These are phyloP conservation scores for Carex arenaria DNA, from an alignment of 202 grass and related monocot genomes.

Conservation along the genomic window DNA sequence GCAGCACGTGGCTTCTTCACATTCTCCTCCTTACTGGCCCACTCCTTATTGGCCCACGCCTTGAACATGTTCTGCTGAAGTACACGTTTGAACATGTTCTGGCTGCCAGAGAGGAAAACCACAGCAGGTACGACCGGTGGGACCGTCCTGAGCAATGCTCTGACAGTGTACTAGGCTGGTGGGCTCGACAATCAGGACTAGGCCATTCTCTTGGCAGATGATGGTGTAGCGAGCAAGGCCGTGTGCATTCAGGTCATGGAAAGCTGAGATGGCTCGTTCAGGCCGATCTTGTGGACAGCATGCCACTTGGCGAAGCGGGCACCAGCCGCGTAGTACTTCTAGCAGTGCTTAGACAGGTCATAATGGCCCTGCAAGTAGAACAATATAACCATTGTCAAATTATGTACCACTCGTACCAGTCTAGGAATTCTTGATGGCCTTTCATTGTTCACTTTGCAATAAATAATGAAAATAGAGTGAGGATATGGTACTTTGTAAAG, in stretches of 20 bases:
- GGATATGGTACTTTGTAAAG: too few species aligned
- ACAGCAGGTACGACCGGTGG: conserved; percentile 66
- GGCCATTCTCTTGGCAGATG: conserved; percentile 84
- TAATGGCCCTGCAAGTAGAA: conserved; percentile 37
- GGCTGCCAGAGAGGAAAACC: conserved; percentile 85
- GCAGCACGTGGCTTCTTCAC: conserved; percentile 45
- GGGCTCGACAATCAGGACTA: conserved; percentile 84
- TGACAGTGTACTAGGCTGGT: conserved; percentile 69
- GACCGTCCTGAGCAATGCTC: conserved; percentile 64
- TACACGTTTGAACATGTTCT: conserved; percentile 71
- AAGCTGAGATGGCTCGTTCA: conserved; percentile 64
- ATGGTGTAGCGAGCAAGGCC: conserved; percentile 74
- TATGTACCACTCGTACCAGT: not conserved
- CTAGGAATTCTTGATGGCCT: not conserved
- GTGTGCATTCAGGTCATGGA: conserved; percentile 69
- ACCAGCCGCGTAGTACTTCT: conserved; percentile 73
- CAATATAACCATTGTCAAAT: not conserved
- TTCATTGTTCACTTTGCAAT: not conserved
- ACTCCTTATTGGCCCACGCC: conserved; percentile 60
- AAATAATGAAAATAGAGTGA: too few species aligned
- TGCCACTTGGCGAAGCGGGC: conserved; percentile 91
- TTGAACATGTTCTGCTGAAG: conserved; percentile 85
- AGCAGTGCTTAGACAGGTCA: conserved; percentile 69
- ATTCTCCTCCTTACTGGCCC: conserved; percentile 39
- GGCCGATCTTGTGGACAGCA: conserved; percentile 64